Evolutionary conservation across 805 yeast species (phyloP).

Genomic region (Myxozyma udenii): DNA sequence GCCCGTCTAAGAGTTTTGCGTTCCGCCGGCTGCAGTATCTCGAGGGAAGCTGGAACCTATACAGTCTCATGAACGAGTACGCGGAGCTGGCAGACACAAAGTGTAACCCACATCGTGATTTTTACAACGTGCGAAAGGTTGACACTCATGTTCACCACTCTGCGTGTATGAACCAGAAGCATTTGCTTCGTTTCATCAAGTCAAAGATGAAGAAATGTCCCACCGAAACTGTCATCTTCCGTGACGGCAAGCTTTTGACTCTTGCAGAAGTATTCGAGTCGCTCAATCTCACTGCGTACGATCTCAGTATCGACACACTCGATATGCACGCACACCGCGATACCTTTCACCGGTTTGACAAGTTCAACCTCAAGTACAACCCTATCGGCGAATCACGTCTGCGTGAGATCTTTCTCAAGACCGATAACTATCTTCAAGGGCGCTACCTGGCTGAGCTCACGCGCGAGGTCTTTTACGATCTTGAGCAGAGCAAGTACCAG

Average conservation of each 20-base stretch:
- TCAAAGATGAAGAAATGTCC: constrained; percentile 85
- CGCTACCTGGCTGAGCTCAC: constrained; percentile 89
- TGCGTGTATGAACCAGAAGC: constrained; percentile 99
- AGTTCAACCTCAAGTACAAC: constrained; percentile 92
- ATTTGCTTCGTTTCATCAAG: constrained; percentile 87
- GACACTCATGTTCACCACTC: constrained; percentile 99
- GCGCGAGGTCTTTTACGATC: constrained; percentile 84
- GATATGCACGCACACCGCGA: constrained; percentile 99
- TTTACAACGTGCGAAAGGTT: constrained; percentile 92
- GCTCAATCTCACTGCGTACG: constrained; percentile 87
- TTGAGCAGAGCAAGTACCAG: constrained; percentile 93
- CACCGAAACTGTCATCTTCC: constrained; percentile 83
- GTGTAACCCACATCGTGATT: constrained; percentile 93
- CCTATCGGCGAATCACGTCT: constrained; percentile 98
- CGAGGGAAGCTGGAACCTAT: constrained; percentile 95
- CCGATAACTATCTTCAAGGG: constrained; percentile 90
- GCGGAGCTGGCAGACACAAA: constrained; percentile 89
- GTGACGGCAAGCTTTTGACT: constrained; percentile 87
- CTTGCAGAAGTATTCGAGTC: constrained; percentile 89
- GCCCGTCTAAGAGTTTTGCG: constrained; percentile 95
- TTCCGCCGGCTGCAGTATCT: constrained; percentile 87
- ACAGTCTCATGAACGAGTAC: constrained; percentile 81
- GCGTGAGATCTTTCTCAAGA: constrained; percentile 92
- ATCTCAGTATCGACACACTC: constrained; percentile 88
- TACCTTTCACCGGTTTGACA: constrained; percentile 95